Conservation (phyloP, 495 filamentous ascomycete species). For the Penicillium cataractarum region DNA sequence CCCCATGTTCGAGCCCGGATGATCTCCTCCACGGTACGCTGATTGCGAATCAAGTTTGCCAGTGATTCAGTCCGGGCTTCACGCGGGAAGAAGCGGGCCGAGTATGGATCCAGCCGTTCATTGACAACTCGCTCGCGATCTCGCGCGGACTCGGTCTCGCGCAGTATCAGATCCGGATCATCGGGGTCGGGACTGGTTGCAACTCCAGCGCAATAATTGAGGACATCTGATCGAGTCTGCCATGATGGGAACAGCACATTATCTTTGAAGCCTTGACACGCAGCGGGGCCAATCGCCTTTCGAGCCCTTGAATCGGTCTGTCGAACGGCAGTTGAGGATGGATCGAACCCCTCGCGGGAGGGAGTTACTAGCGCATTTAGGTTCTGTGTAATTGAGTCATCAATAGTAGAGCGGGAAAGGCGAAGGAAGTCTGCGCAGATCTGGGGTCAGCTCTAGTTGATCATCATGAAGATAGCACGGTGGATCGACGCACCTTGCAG, state of each 20-base stretch:
- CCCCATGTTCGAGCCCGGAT: slow-evolving; percentile 83
- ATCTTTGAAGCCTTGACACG: slow-evolving; percentile 75
- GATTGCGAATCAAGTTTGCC: slow-evolving; percentile 76
- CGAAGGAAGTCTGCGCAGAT: slow-evolving; percentile 80
- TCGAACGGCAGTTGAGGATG: slow-evolving; percentile 69
- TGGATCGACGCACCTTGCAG: slow-evolving; percentile 68
- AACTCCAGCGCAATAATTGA: slow-evolving; percentile 88
- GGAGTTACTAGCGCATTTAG: slow-evolving; percentile 89
- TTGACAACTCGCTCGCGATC: slow-evolving; percentile 79
- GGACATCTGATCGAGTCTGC: slow-evolving; percentile 81
- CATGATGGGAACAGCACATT: slow-evolving; percentile 86
- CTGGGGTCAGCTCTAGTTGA: slow-evolving; percentile 11
- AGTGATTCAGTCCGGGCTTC: slow-evolving; percentile 85
- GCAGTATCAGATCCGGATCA: slow-evolving; percentile 75
- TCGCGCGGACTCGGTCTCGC: slow-evolving; percentile 69
- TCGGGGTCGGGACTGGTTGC: slow-evolving; percentile 86
- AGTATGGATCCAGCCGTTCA: slow-evolving; percentile 92
- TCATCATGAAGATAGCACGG: background rate
- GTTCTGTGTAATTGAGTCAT: slow-evolving; percentile 92
- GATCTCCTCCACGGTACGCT: slow-evolving; percentile 85
- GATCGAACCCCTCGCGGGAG: slow-evolving; percentile 71
- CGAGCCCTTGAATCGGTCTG: slow-evolving; percentile 46
- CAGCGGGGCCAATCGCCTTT: slow-evolving; percentile 56
- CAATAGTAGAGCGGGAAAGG: slow-evolving; percentile 79
- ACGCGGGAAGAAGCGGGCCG: slow-evolving; percentile 77